Base-by-base conservation (phyloP, 192 early-diverging fungal genomes). In the Funneliformis mosseae region DNA sequence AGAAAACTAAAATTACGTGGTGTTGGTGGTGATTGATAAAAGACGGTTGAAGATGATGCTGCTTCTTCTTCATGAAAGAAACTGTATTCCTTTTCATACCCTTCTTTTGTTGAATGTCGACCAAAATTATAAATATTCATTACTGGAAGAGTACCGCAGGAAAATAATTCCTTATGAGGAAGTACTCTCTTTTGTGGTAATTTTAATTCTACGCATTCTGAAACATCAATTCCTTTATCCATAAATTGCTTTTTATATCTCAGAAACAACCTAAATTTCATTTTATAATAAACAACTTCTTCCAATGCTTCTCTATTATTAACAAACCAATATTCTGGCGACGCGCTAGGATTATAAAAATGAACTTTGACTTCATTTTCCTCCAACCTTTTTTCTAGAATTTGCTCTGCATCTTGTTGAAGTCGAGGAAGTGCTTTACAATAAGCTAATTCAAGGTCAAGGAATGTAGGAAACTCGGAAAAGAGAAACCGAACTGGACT, bases 271-370 rank as follows among this genome's bases (percentile, higher is more conserved):
- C 45, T 48, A 48, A 11, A 33, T 73, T 55, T 73, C 71, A 73
- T 73, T 73, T 73, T 73, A 73, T 73, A 73, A 73, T 73, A 73
- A 45, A 73, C 27, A 23, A 73, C 71, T 46, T 48, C 23, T 41
- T 73, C 23, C 27, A 73, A 48, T 14, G 71, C 45, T 16, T 73
- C 71, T 4, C 11, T 14, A 55, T 73, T 73, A 33, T 73, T 73
- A 73, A 73, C 71, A 1, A 73, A 27, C 71, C 71, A 73, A 28
- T 48, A 73, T 73, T 73, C 71, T 73, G 43, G 33, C 10, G 71
- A 73, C 23, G 25, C 16, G 50, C 4, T 45, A 11, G 43, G 42
- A 28, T 55, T 73, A 14, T 73, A 73, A 16, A 73, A 55, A 1
- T 55, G 23, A 16, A 48, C 25, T 11, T 45, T 33, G 5, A 73